Conservation (phyloP, 331 rosid species). For the Cucumis variabilis region DNA sequence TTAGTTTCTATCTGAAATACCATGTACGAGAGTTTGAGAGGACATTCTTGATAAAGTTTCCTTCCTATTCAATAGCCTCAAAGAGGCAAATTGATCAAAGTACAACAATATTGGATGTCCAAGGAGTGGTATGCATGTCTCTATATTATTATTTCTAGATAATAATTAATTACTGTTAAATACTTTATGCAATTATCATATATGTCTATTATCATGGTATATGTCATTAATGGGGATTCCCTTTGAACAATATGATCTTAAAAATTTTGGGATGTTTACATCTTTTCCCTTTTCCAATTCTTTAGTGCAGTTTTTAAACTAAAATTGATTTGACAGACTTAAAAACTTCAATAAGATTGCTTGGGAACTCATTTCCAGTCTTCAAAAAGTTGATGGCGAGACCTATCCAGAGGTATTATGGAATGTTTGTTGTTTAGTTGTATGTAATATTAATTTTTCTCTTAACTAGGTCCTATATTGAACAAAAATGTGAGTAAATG, state of each 20-base stretch:
- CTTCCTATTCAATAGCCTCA: slow-evolving; percentile 93
- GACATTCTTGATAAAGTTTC: slow-evolving; percentile 74
- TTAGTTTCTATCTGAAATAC: too few relatives aligned
- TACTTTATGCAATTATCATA: not conserved
- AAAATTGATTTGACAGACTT: slow-evolving; percentile 68
- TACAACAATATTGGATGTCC: slow-evolving; percentile 90
- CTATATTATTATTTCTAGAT: not conserved
- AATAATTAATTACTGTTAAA: not conserved
- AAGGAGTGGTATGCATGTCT: slow-evolving; percentile 84
- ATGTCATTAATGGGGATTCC: not conserved
- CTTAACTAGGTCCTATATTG: not conserved
- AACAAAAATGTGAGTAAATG: slow-evolving; percentile 39
- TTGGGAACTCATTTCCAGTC: slow-evolving; percentile 70
- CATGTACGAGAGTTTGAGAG: slow-evolving; percentile 88
- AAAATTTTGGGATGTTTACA: too few relatives aligned
- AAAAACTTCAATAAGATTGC: slow-evolving; percentile 82
- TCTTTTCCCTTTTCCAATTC: too few relatives aligned
- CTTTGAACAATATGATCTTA: slow-evolving; percentile 12
- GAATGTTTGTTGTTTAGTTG: slow-evolving; percentile 4
- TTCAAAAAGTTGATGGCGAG: slow-evolving; percentile 91
- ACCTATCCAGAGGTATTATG: too few relatives aligned
- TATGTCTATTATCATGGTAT: not conserved
- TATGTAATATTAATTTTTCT: slow-evolving; percentile 29
- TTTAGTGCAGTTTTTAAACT: too few relatives aligned
- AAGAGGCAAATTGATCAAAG: too few relatives aligned